Base-by-base conservation (phyloP, 139 green algal species). In the Picocystis salinarum region DNA sequence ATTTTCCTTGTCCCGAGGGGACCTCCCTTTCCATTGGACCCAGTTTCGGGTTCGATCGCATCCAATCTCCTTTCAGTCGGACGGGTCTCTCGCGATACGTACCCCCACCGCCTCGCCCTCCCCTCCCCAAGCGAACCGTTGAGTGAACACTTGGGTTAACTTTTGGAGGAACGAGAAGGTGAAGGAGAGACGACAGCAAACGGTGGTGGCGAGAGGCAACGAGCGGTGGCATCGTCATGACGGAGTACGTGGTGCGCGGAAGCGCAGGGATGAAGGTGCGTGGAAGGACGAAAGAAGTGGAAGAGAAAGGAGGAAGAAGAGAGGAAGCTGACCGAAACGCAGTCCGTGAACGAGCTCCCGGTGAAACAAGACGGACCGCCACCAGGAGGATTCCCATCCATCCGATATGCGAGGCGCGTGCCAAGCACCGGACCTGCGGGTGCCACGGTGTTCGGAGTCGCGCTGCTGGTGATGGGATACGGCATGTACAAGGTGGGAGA, bases 321-420 rank as follows among this genome's bases (percentile, higher is more conserved):
- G 27, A 41, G 9, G 6, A 3, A 39, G 20, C 18, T 17, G 22
- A 25, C 15, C 5, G 23, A 15, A 10, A 4, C 60, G 56, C 65
- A 89, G 73, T 83, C 70, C 48, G 74, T 90, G 6, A 86, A 86
- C 65, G 83, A 92, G 58, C 59, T 94, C 66, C 73, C 78, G 1
- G 56, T 87, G 4, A 41, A 80, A 5, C 79, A 94, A 56, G 83
- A 94, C 51, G 75, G 71, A 2, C 77, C 83, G 15, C 83, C 83
- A 0, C 75, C 78, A 6, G 83, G 83, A 22, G 83, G 80, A 6
- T 94, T 91, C 54, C 82, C 83, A 0, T 63, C 75, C 15, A 66
- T 94, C 22, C 74, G 83, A 29, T 90, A 84, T 41, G 77, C 79
- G 2, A 68, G 83, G 10, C 56, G 79, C 4, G 52, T 94, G 17